A percentile compares a stretch with the other conserved stretches of the same genome.
Evolutionary conservation across 257 asterid genomes (phyloP).

Genomic region (Ophiorrhiza pumila): DNA sequence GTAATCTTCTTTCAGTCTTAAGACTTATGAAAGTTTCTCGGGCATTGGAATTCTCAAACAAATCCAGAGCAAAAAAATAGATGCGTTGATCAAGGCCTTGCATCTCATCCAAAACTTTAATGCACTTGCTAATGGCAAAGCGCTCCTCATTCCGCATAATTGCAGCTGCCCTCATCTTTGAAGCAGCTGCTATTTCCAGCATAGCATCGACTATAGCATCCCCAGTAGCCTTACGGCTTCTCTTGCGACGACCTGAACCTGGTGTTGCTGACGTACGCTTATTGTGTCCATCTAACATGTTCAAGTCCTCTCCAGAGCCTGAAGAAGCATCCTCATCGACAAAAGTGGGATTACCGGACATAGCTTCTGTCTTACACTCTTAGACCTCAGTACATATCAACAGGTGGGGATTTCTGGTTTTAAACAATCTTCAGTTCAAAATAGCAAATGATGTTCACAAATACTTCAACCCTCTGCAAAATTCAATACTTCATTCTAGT

Average conservation of each 20-base stretch:
- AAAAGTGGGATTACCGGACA: constrained; percentile 73
- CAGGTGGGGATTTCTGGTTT: constrained; percentile 29
- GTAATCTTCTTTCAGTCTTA: constrained; percentile 62
- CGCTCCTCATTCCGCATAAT: constrained; percentile 73
- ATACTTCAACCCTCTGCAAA: constrained; percentile 16
- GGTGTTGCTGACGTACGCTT: constrained; percentile 50
- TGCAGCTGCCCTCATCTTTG: constrained; percentile 92
- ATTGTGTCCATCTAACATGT: constrained; percentile 63
- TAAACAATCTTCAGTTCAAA: constrained; percentile 27
- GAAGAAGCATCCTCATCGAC: constrained; percentile 79
- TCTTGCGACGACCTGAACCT: constrained; percentile 65
- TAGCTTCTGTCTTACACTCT: constrained; percentile 31
- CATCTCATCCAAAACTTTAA: constrained; percentile 75
- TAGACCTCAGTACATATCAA: constrained; percentile 31
- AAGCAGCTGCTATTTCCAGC: constrained; percentile 93
- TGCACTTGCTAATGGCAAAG: constrained; percentile 79
- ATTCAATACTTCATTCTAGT: constrained; percentile 13
- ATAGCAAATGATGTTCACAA: constrained; percentile 23
- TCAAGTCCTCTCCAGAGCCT: constrained; percentile 80
- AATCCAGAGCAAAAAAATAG: constrained; percentile 76
- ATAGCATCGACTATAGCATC: constrained; percentile 94
- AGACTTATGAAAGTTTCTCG: constrained; percentile 75
- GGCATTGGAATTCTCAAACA: constrained; percentile 66
- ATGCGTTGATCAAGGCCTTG: constrained; percentile 71
- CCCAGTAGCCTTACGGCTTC: constrained; percentile 85